Evolutionary conservation across 73 alveolate species (phyloP).

Genomic region (Paramecium caudatum): DNA sequence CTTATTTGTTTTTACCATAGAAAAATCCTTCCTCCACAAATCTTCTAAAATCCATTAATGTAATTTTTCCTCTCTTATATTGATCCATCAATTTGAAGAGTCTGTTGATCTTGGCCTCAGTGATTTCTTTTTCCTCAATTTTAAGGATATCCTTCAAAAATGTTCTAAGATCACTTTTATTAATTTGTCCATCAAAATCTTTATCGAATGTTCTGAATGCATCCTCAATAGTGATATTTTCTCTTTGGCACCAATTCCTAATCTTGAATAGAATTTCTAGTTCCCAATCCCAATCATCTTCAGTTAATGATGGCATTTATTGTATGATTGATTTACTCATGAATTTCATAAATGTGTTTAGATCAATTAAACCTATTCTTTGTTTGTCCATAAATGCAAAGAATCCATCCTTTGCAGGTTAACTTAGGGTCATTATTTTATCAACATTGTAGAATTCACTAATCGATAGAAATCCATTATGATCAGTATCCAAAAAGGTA

Average conservation of each 20-base stretch:
- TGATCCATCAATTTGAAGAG: slow-evolving; percentile 88
- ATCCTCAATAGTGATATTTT: slow-evolving; percentile 86
- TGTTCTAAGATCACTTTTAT: slow-evolving; percentile 82
- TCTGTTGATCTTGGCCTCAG: slow-evolving; percentile 85
- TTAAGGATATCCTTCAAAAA: slow-evolving; percentile 80
- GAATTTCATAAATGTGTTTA: slow-evolving; percentile 81
- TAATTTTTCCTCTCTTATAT: slow-evolving; percentile 84
- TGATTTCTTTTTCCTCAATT: slow-evolving; percentile 78
- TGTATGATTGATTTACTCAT: slow-evolving; percentile 78
- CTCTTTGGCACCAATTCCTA: slow-evolving; percentile 85
- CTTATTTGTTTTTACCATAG: slow-evolving; percentile 67
- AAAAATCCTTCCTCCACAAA: slow-evolving; percentile 82
- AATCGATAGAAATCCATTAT: slow-evolving; percentile 86
- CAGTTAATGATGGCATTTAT: slow-evolving; percentile 36
- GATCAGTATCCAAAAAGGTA: slow-evolving; percentile 79
- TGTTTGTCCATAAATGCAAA: slow-evolving; percentile 90
- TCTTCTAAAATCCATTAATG: slow-evolving; percentile 87
- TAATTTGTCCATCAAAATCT: slow-evolving; percentile 90
- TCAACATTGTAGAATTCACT: slow-evolving; percentile 84
- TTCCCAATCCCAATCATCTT: slow-evolving; percentile 94
- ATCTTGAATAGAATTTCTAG: slow-evolving; percentile 80
- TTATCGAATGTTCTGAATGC: slow-evolving; percentile 88
- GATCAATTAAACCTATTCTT: slow-evolving; percentile 88
- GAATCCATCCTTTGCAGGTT: slow-evolving; percentile 88
- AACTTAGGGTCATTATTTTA: slow-evolving; percentile 79